Conservation (phyloP, 768 basidiomycete species). For the Xerocomus potaroensis region DNA sequence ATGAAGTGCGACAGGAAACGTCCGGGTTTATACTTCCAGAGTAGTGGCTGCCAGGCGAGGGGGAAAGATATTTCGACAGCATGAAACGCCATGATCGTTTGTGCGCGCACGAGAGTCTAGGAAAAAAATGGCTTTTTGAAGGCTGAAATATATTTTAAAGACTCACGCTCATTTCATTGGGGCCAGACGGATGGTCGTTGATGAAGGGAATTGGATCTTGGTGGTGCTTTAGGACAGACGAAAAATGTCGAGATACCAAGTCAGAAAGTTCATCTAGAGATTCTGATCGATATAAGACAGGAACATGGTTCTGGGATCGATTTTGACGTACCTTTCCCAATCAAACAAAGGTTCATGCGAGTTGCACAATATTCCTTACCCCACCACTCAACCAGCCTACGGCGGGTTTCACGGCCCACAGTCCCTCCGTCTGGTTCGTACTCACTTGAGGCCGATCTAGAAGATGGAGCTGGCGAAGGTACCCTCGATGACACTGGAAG, state of each 20-base stretch:
- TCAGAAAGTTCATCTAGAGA: conserved; percentile 67
- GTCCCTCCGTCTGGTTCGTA: conserved; percentile 69
- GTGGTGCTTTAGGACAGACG: conserved; percentile 63
- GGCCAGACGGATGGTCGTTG: conserved; percentile 71
- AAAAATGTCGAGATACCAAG: conserved; percentile 63
- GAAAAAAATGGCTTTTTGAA: conserved; percentile 12
- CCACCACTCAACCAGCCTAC: conserved; percentile 86
- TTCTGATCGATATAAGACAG: conserved; percentile 34
- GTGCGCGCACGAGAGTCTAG: conserved; percentile 77
- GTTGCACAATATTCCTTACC: conserved; percentile 73
- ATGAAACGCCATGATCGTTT: conserved; percentile 86
- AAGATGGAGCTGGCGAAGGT: conserved; percentile 58
- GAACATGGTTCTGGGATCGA: neutral
- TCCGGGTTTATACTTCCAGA: conserved; percentile 77
- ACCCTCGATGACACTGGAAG: conserved; percentile 53
- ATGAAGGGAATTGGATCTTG: conserved; percentile 59
- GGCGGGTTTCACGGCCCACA: conserved; percentile 74
- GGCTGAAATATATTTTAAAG: conserved; percentile 1
- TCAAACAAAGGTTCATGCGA: conserved; percentile 73
- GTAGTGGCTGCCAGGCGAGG: conserved; percentile 63
- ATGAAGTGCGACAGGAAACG: conserved; percentile 75
- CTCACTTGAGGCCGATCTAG: conserved; percentile 50
- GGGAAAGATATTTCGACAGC: conserved; percentile 80
- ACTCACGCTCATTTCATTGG: conserved; percentile 66
- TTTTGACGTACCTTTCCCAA: conserved; percentile 62